These are phyloP conservation scores for Xanthoconium purpureum DNA, from an alignment of 768 basidiomycete species.

Conservation along the genomic window DNA sequence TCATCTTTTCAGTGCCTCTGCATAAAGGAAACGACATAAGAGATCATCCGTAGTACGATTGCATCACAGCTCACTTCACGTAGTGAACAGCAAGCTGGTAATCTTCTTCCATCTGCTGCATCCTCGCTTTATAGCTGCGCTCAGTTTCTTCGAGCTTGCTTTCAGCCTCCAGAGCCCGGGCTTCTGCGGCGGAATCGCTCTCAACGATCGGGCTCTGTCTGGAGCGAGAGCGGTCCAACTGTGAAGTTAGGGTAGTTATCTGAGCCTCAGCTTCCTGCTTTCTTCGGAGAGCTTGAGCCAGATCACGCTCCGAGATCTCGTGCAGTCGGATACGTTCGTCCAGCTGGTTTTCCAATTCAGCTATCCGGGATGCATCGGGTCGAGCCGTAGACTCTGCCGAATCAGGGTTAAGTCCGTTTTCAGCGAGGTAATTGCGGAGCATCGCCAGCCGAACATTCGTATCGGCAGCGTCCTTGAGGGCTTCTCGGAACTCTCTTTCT, in stretches of 20 bases:
- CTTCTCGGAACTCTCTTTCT: slow-evolving; percentile 63
- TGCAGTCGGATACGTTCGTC: slow-evolving; percentile 68
- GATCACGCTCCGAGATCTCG: slow-evolving; percentile 74
- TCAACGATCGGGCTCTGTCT: slow-evolving; percentile 50
- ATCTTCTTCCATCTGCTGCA: slow-evolving; percentile 90
- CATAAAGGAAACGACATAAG: slow-evolving; percentile 16
- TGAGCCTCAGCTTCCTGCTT: slow-evolving; percentile 76
- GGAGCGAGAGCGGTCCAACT: slow-evolving; percentile 65
- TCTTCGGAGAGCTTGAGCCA: slow-evolving; percentile 60
- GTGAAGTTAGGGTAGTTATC: slow-evolving; percentile 56
- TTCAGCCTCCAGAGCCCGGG: slow-evolving; percentile 66
- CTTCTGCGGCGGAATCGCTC: slow-evolving; percentile 37
- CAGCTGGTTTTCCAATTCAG: slow-evolving; percentile 76
- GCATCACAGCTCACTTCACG: slow-evolving; percentile 71
- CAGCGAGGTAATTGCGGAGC: slow-evolving; percentile 82
- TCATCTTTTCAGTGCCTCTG: slow-evolving; percentile 97
- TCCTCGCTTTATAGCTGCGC: slow-evolving; percentile 68
- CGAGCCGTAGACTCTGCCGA: slow-evolving; percentile 54
- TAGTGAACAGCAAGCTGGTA: slow-evolving; percentile 97
- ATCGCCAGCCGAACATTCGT: slow-evolving; percentile 70
- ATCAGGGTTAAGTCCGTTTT: slow-evolving; percentile 79
- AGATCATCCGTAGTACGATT: slow-evolving; percentile 9
- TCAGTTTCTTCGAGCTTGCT: slow-evolving; percentile 78
- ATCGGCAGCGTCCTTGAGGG: slow-evolving; percentile 63
- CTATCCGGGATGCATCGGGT: slow-evolving; percentile 43